Evolutionary conservation across 768 basidiomycete genomes (phyloP), one percentile per base, ranked within the genome.

Genomic region (Boletellus ananas): DNA sequence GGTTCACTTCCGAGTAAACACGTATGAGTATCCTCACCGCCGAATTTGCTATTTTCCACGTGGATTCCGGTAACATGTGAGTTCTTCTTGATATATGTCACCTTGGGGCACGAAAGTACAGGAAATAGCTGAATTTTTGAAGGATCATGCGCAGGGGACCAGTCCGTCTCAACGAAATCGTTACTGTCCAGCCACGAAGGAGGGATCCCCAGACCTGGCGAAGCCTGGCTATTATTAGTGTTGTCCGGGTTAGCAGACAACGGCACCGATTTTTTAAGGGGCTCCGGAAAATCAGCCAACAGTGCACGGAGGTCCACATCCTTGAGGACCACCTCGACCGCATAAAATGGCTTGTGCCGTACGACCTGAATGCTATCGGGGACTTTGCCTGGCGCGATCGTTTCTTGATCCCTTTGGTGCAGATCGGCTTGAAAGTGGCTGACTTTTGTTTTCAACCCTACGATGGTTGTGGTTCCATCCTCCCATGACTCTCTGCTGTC

Each of bases 381-480:
- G 42, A 76, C 69, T 45, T 74, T 72, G n/a, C 83, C 82, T 8
- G 75, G 71, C 1, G 84, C 77, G 1, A 72, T 73, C 8, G 78
- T 77, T 71, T 94, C 91, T 70, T 94, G 87, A 53, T 88, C 86
- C 44, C 93, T 78, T 69, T 96, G 94, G 65, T 97, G 94, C 72
- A 94, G 79, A 62, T 97, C 94, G 39, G 87, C 90, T 55, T 87
- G 84, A 62, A 96, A 83, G 42, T 83, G 79, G 33, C 84, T 83
- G 34, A 94, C 80, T 60, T 84, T 77, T 16, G 82, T 89, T 66
- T 97, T 98, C 34, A 94, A 73, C 4, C 94, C 94, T 33, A 96
- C 79, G 66, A 85, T 85, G 12, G 83, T 80, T 3, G 86, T 85
- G 37, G 84, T 78, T 9, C 93, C 92, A 57, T 84, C 78, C 7